phyloP scores from a whole-genome alignment of 2,329 filamentous ascomycete genomes.

The Achaetomium macrosporum region DNA sequence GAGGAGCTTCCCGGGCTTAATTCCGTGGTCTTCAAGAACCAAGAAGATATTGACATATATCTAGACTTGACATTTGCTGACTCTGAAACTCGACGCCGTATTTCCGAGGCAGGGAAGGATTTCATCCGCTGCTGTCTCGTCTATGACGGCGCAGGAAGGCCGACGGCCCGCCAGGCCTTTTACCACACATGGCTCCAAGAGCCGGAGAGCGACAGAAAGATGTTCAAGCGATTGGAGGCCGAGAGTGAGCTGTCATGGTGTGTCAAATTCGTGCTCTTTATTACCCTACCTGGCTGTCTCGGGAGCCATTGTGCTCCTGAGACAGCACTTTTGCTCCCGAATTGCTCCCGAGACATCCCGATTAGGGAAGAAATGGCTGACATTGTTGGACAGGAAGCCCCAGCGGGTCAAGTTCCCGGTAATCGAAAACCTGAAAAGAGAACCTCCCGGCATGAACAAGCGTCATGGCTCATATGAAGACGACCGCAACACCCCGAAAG shows the following conservation, averaged over 20 bases:
- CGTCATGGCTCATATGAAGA: too few species aligned
- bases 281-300: too few species aligned
- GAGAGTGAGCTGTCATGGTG: constrained; percentile 15
- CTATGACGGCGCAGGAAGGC: constrained; percentile 28
- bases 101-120: constrained; percentile 22
- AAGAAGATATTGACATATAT: constrained; percentile 10
- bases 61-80: constrained; percentile 9
- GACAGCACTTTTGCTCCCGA: too few species aligned
- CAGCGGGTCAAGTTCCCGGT: constrained; percentile 15
- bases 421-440: constrained; percentile 10
- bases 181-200: constrained; percentile 34
- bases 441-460: neutral
- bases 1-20: constrained; percentile 22
- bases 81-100: constrained; percentile 12
- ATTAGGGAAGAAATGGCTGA: too few species aligned
- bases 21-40: constrained; percentile 11
- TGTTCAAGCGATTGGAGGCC: constrained; percentile 16
- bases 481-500: neutral
- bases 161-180: constrained; percentile 31
- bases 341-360: too few species aligned
- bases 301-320: too few species aligned
- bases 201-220: constrained; percentile 5
- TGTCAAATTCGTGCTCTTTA: too few species aligned
- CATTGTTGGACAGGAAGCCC: too few species aligned
- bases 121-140: constrained; percentile 34